Conservation (phyloP, 2,329 filamentous ascomycete species). For the Colletotrichum navitas region DNA sequence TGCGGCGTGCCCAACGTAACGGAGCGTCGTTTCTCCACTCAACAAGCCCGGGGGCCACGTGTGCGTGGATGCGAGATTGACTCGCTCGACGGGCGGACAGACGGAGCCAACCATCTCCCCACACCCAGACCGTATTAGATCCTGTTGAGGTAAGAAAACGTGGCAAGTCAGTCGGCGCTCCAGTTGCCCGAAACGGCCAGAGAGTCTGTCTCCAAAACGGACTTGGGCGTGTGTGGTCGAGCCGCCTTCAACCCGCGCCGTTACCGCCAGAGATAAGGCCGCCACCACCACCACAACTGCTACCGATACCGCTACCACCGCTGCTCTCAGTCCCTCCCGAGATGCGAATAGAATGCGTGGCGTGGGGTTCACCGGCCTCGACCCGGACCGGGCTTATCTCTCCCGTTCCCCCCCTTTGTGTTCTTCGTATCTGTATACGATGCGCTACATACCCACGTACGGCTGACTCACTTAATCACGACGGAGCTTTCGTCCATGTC, state of each 20-base stretch:
- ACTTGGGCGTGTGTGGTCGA: too few species aligned
- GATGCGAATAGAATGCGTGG: neutral
- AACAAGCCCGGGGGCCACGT: too few species aligned
- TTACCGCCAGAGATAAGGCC: constrained; percentile 9
- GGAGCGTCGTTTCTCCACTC: constrained; percentile 6
- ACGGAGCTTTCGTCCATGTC: constrained; percentile 24
- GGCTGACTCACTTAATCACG: neutral
- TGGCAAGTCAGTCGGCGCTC: neutral
- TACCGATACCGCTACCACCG: too few species aligned
- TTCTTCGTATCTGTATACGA: constrained; percentile 12
- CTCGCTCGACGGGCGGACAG: neutral
- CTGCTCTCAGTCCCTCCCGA: neutral
- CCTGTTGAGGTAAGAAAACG: neutral
- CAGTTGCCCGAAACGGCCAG: constrained; percentile 13
- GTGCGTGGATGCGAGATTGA: neutral
- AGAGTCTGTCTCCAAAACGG: constrained; percentile 1
- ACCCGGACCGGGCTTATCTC: constrained; percentile 15
- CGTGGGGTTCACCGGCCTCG: neutral
- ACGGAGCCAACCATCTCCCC: too few species aligned
- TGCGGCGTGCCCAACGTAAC: neutral
- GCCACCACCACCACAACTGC: too few species aligned
- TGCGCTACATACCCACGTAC: neutral
- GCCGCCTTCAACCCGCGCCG: too few species aligned
- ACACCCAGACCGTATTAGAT: neutral
- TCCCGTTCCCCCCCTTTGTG: neutral